These are phyloP conservation scores for Fusarium equiseti DNA, from an alignment of 2,329 filamentous ascomycete genomes.

Conservation along the genomic window DNA sequence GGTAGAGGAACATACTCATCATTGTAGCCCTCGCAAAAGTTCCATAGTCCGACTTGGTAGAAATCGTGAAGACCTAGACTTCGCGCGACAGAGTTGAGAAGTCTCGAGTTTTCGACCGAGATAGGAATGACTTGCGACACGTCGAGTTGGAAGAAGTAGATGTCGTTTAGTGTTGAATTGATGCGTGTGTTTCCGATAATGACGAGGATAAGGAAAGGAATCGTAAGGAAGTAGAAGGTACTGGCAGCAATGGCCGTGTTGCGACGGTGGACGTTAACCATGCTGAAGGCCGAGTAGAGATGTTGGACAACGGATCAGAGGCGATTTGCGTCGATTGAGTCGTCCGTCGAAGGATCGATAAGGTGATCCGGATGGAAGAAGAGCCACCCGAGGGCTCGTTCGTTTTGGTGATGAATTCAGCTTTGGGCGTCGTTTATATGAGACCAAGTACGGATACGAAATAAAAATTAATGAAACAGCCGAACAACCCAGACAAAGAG, in stretches of 20 bases:
- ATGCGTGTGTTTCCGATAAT: constrained; percentile 80
- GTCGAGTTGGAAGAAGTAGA: constrained; percentile 88
- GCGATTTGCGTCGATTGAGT: not conserved
- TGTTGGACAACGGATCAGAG: constrained; percentile 1
- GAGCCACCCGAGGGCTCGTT: constrained; percentile 24
- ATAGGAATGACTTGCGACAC: constrained; percentile 84
- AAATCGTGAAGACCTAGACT: constrained; percentile 92
- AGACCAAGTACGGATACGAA: not conserved
- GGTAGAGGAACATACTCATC: constrained; percentile 60
- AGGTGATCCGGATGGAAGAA: not conserved
- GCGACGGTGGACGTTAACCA: constrained; percentile 55
- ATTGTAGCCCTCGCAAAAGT: constrained; percentile 88
- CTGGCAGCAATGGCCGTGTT: constrained; percentile 74
- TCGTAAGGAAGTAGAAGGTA: constrained; percentile 77
- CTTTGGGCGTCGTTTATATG: not conserved
- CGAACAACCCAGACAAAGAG: not conserved
- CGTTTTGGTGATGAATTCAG: constrained; percentile 26
- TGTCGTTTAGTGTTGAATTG: constrained; percentile 71
- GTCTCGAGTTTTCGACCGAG: constrained; percentile 75
- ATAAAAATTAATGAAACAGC: constrained; percentile 17
- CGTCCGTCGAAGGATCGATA: not conserved
- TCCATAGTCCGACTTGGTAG: constrained; percentile 93
- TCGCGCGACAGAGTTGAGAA: constrained; percentile 89
- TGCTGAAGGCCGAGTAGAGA: constrained; percentile 11
- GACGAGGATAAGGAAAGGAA: constrained; percentile 83